phyloP scores from a whole-genome alignment of 73 alveolate species.

The Breviolum minutum region DNA sequence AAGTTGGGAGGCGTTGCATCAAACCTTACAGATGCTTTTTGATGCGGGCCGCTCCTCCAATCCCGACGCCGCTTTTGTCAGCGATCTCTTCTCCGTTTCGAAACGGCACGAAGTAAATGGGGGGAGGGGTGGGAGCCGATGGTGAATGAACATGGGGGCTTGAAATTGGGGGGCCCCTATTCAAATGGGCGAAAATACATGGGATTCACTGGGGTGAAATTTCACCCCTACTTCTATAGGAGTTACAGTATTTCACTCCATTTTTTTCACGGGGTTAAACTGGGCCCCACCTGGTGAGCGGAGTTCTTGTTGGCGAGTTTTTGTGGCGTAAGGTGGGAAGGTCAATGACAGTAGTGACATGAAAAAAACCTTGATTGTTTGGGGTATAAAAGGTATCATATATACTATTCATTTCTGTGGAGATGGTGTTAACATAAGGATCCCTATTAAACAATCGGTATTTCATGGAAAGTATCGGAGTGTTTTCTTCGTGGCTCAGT shows the following conservation, averaged over 20 bases:
- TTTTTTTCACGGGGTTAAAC: neutral
- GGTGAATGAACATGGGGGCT: neutral
- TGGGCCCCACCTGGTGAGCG: neutral
- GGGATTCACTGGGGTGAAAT: neutral
- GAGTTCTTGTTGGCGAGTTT: too few species aligned
- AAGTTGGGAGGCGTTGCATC: conserved; percentile 35
- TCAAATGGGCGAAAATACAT: neutral
- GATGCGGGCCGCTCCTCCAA: conserved; percentile 76
- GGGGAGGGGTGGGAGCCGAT: neutral
- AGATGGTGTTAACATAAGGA: too few species aligned
- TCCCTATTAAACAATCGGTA: too few species aligned
- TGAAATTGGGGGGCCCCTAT: neutral
- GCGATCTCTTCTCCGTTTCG: conserved; percentile 69
- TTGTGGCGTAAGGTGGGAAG: too few species aligned
- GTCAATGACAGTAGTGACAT: too few species aligned
- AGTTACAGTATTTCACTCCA: neutral
- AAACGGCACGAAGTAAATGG: neutral
- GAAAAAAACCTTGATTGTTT: too few species aligned
- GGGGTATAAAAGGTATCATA: too few species aligned
- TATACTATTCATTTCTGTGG: too few species aligned
- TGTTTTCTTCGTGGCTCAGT: too few species aligned
- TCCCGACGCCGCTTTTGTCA: conserved; percentile 79
- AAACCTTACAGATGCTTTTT: conserved; percentile 77
- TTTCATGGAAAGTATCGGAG: too few species aligned
- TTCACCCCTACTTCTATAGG: neutral